These are phyloP conservation scores for Talaromyces piceae DNA, from an alignment of 2,329 filamentous ascomycete genomes.

Conservation along the genomic window DNA sequence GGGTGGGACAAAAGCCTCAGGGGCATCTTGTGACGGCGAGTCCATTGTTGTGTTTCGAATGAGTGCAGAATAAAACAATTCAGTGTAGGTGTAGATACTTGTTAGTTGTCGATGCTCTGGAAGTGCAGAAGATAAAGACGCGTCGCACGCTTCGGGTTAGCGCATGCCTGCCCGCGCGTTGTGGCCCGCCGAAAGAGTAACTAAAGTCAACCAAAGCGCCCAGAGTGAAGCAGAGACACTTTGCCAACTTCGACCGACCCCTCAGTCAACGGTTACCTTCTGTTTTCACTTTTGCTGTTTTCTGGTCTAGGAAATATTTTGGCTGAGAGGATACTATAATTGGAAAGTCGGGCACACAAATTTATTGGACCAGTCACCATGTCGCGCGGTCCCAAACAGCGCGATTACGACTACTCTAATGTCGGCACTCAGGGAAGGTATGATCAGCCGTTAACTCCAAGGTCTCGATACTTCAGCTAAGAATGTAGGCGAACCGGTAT, in stretches of 20 bases:
- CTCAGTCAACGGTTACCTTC: background rate
- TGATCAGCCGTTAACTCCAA: constrained; percentile 6
- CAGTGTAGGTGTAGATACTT: too few relatives aligned
- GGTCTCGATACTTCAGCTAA: constrained; percentile 15
- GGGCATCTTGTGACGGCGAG: constrained; percentile 25
- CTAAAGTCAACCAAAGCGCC: too few relatives aligned
- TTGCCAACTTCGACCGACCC: background rate
- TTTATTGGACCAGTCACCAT: constrained; percentile 16
- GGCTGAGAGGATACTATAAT: too few relatives aligned
- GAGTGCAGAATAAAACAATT: too few relatives aligned
- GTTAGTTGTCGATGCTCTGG: too few relatives aligned
- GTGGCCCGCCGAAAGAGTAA: background rate
- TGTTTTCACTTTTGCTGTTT: background rate
- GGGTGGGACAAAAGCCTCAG: constrained; percentile 56
- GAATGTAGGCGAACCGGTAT: constrained; percentile 75
- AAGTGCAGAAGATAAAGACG: constrained; percentile 20
- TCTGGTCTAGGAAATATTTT: background rate
- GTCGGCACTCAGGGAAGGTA: constrained; percentile 42
- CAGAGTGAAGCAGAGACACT: too few relatives aligned
- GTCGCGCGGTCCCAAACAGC: constrained; percentile 34
- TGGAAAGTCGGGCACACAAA: constrained; percentile 3
- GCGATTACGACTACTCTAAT: constrained; percentile 43
- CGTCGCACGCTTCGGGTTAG: constrained; percentile 30
- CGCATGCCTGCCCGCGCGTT: constrained; percentile 14
- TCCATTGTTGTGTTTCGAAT: background rate